Base-by-base conservation (phyloP, 768 basidiomycete species). In the Russula earlei region DNA sequence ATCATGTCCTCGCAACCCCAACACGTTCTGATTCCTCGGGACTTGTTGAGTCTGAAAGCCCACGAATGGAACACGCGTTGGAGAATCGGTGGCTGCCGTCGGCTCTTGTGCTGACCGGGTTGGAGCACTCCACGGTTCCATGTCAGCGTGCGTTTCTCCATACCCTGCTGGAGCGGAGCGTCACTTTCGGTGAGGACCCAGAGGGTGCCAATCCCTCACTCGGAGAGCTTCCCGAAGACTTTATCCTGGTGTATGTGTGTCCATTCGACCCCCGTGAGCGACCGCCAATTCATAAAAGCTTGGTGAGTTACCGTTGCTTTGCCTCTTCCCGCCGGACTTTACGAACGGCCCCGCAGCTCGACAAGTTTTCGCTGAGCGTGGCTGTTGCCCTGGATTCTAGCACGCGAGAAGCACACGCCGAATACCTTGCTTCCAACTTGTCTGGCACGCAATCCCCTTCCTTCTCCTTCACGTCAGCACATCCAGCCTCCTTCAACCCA, bases 311-410 rank as follows among this genome's bases (percentile, higher is more conserved):
- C 8, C 54, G 27, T 36, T 47, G 36, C 58, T 2, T 20, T 36
- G 19, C 12, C 44, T 33, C 46, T 10, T 38, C 29, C 37, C 47
- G 46, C 10, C 47, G 14, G 2, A 17, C 38, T 33, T 37, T 48
- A 45, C 24, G 17, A 46, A 50, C 24, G n/a, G 19, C 25, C n/a
- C 27, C 19, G 12, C 63, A 90, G 87, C 74, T 91, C 14, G 87
- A 91, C 66, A 79, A 77, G 63, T 91, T 91, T 66, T 76, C 87
- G 2, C 82, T 91, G 78, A 90, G 86, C 63, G 79, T 77, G 6
- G 79, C 79, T 40, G 68, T 87, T 46, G 69, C 74, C 31, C 66
- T 85, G 15, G 50, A 62, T 14, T 50, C 65, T 1, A 53, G 60
- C 10, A 56, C 63, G 0, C 68, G 67, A 20, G 67, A 68, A 54